phyloP scores from a whole-genome alignment of 306 rosid genomes.

The Prunus campanulata region DNA sequence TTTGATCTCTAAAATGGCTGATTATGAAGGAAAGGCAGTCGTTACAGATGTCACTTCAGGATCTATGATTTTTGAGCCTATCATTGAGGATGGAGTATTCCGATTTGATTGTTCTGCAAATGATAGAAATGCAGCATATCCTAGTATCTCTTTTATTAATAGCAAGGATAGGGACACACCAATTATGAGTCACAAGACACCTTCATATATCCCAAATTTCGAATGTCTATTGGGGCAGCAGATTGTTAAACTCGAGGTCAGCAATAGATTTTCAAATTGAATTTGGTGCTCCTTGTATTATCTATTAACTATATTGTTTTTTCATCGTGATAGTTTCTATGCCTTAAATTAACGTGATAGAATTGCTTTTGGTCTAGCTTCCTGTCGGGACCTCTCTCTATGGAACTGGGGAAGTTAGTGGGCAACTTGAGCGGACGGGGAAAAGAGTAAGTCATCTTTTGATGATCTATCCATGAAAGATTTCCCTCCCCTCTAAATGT shows the following conservation, averaged over 20 bases:
- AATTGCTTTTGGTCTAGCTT: slow-evolving; percentile 48
- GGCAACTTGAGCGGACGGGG: slow-evolving; percentile 87
- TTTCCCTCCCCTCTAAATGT: slow-evolving; percentile 6
- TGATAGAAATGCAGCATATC: slow-evolving; percentile 64
- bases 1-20: slow-evolving; percentile 50
- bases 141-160: slow-evolving; percentile 68
- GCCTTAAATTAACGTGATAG: slow-evolving; percentile 11
- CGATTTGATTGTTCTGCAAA: slow-evolving; percentile 78
- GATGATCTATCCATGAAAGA: neutral
- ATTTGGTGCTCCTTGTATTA: neutral
- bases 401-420: slow-evolving; percentile 93
- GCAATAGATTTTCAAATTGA: slow-evolving; percentile 12
- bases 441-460: slow-evolving; percentile 54
- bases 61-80: slow-evolving; percentile 68
- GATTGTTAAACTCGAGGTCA: slow-evolving; percentile 70
- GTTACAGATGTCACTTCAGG: slow-evolving; percentile 45
- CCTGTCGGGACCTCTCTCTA: slow-evolving; percentile 78
- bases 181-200: slow-evolving; percentile 43
- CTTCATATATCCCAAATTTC: slow-evolving; percentile 55
- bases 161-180: slow-evolving; percentile 57
- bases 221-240: slow-evolving; percentile 57
- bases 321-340: neutral
- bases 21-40: slow-evolving; percentile 26
- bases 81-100: slow-evolving; percentile 73
- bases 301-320: neutral